Percentiles rank a stretch among this genome's conserved stretches.
phyloP scores from a whole-genome alignment of 176 grass and related monocot species.

The Bolboschoenus planiculmis region DNA sequence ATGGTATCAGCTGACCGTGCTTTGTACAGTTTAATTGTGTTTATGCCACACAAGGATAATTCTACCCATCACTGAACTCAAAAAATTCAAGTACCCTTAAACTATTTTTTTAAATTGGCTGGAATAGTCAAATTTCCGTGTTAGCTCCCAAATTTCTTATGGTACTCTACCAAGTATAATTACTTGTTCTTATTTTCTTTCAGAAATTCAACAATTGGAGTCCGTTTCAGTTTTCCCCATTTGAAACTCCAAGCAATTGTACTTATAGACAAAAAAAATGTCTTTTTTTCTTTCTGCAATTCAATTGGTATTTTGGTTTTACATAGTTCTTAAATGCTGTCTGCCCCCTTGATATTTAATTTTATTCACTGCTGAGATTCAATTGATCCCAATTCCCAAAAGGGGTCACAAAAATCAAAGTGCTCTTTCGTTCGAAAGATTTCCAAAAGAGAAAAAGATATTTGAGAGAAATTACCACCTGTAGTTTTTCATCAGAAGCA shows the following conservation, averaged over 20 bases:
- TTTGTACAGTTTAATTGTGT: neutral
- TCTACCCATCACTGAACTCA: neutral
- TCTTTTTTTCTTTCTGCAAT: neutral
- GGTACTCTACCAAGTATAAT: neutral
- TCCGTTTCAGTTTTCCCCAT: neutral
- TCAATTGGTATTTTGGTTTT: neutral
- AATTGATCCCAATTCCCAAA: neutral
- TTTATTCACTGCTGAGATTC: neutral
- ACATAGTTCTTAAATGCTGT: neutral
- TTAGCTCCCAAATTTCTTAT: neutral
- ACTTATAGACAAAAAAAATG: neutral
- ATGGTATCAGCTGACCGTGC: neutral
- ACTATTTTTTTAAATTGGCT: neutral
- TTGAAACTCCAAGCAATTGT: neutral
- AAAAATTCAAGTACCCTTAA: neutral
- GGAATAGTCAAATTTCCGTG: neutral
- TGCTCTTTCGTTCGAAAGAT: neutral
- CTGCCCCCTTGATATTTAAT: neutral
- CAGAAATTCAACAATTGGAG: neutral
- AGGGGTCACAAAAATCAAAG: neutral
- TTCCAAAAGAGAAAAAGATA: neutral
- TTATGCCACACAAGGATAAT: neutral
- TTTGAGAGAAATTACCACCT: neutral
- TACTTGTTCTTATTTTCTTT: neutral
- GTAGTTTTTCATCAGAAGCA: neutral